These are phyloP conservation scores for Infundibulicybe gibba DNA, from an alignment of 768 basidiomycete species.

Conservation along the genomic window DNA sequence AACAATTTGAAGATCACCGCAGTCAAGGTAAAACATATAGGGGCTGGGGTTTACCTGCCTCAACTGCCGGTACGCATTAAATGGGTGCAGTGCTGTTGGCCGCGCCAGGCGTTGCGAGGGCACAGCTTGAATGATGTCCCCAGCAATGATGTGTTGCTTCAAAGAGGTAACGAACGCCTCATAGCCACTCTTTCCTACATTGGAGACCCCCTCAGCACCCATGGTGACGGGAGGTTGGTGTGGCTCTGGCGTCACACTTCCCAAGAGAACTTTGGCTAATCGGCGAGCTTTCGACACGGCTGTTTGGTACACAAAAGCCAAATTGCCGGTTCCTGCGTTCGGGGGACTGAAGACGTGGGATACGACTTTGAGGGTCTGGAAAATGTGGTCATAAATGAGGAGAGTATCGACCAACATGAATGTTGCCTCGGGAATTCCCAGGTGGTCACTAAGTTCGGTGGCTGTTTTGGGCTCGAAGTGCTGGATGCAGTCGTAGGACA, in stretches of 20 bases:
- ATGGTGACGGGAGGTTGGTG: slow-evolving; percentile 62
- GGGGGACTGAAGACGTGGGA: slow-evolving; percentile 91
- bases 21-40: slow-evolving; percentile 98
- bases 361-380: slow-evolving; percentile 91
- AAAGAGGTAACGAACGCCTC: slow-evolving; percentile 86
- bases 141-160: slow-evolving; percentile 92
- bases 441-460: slow-evolving; percentile 65
- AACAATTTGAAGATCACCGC: slow-evolving; percentile 91
- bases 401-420: slow-evolving; percentile 98
- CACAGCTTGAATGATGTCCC: slow-evolving; percentile 99
- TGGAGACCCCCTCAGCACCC: slow-evolving; percentile 71
- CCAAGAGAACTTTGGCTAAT: slow-evolving; percentile 69
- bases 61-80: slow-evolving; percentile 94
- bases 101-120: slow-evolving; percentile 89
- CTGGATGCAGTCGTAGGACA: slow-evolving; percentile 93
- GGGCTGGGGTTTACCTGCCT: slow-evolving; percentile 96
- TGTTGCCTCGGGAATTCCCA: slow-evolving; percentile 90
- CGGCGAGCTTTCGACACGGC: slow-evolving; percentile 80
- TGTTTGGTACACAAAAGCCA: slow-evolving; percentile 85
- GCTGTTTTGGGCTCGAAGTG: slow-evolving; percentile 96
- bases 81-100: slow-evolving; percentile 87
- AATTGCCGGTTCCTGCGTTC: slow-evolving; percentile 59
- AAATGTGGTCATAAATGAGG: slow-evolving; percentile 95
- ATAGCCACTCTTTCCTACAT: slow-evolving; percentile 93
- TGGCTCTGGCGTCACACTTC: slow-evolving; percentile 55